Base-by-base conservation (phyloP, 306 rosid genomes). In the Cicer chorassanicum region DNA sequence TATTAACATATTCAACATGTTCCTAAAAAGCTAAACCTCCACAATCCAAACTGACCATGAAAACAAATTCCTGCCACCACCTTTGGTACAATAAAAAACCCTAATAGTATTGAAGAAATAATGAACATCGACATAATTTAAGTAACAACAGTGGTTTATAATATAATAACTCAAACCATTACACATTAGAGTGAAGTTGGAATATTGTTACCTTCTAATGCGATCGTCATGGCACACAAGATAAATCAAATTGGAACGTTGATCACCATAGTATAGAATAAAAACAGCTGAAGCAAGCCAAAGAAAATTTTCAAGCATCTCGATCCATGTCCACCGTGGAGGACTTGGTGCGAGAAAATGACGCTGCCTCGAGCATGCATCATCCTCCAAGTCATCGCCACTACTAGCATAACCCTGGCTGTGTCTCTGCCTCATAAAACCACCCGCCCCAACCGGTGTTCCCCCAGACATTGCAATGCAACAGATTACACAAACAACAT, bases 381-480 rank as follows among this genome's bases (percentile, higher is more conserved):
- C 99, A 53, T 95, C 99, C 77, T 95, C 99, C 45, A 94, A 82
- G 82, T 94, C 99, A 89, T 94, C 99, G 4, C 97, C 96, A 53
- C 97, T 92, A 15, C 97, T 90, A 3, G 87, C 94, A 87, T 92
- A 90, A 4, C 98, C 98, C 74, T 88, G 99, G 85, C 96, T 95
- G 51, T 94, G 97, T 81, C 99, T 90, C 87, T 95, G 98, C 82
- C 99, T 87, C 88, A 95, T 94, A 48, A 80, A 82, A 43, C 95
- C 91, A 79, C 97, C 96, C 36, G 84, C 90, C 49, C 84, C 92
- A 39, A 80, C 84, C 1, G 99, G 97, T 49, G 99, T 92, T 68
- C 99, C 98, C 2, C 98, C 98, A 18, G 99, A 92, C 99, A 94
- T 94, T 50, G 78, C 74, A 73, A 82, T 36, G 78, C 78, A 75